Conservation (phyloP, 805 yeast genomes). For the Zygosaccharomyces bailii region DNA sequence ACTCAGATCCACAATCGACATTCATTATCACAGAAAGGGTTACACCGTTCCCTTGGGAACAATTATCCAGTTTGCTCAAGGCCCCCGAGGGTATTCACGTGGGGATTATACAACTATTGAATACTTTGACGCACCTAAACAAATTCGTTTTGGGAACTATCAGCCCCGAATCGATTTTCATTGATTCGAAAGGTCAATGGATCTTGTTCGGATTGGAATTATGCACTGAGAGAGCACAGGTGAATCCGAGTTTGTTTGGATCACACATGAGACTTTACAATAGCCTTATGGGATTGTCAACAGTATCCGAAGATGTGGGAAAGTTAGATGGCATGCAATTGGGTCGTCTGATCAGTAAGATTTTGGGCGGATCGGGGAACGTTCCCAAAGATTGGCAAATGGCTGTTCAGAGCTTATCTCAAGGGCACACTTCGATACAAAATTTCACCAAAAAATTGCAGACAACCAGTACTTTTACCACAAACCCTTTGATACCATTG, state of each 20-base stretch:
- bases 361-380: constrained; percentile 32
- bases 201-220: constrained; percentile 75
- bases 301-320: constrained; percentile 37
- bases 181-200: constrained; percentile 76
- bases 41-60: constrained; percentile 22
- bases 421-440: constrained; percentile 30
- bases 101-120: constrained; percentile 28
- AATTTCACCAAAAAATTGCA: constrained; percentile 36
- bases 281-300: constrained; percentile 12
- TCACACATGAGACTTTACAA: constrained; percentile 13
- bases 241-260: constrained; percentile 12
- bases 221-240: constrained; percentile 35
- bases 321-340: constrained; percentile 27
- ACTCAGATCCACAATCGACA: constrained; percentile 25
- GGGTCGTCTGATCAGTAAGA: constrained; percentile 41
- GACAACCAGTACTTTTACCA: constrained; percentile 35
- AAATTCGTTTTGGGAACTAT: constrained; percentile 62
- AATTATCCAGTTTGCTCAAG: constrained; percentile 9
- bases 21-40: constrained; percentile 32
- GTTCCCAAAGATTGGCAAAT: constrained; percentile 39
- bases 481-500: constrained; percentile 48
- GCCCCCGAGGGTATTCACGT: constrained; percentile 22
- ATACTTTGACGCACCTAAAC: constrained; percentile 27
- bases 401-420: constrained; percentile 13
- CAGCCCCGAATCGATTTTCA: constrained; percentile 54